Evolutionary conservation across 2,329 filamentous ascomycete species (phyloP).

Genomic region (Xylaria sp.): DNA sequence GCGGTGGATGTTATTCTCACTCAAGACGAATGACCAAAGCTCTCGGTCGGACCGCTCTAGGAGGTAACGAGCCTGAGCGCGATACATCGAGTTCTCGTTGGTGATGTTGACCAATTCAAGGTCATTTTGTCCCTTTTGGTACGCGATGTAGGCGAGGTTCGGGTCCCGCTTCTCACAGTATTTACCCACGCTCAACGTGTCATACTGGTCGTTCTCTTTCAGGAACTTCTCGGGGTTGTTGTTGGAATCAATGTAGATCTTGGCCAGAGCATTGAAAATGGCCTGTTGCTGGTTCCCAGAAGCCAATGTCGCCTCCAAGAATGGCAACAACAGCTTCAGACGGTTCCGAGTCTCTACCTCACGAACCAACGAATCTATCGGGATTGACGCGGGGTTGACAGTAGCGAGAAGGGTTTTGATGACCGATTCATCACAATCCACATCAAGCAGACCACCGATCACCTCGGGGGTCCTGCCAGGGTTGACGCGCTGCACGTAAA

Average conservation of each 20-base stretch:
- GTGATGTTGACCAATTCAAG: slow-evolving; percentile 96
- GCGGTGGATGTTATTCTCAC: slow-evolving; percentile 92
- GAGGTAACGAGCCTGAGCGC: slow-evolving; percentile 93
- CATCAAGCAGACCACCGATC: slow-evolving; percentile 89
- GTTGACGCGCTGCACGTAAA: slow-evolving; percentile 97
- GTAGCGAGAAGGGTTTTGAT: slow-evolving; percentile 90
- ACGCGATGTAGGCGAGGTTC: slow-evolving; percentile 92
- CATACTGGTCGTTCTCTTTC: slow-evolving; percentile 96
- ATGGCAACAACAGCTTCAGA: slow-evolving; percentile 91
- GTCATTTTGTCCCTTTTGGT: slow-evolving; percentile 96
- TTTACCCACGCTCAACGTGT: slow-evolving; percentile 88
- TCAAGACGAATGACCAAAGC: slow-evolving; percentile 93
- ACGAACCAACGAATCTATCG: slow-evolving; percentile 88
- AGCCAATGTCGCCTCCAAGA: slow-evolving; percentile 89
- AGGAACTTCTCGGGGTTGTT: slow-evolving; percentile 97
- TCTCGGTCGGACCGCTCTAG: slow-evolving; percentile 87
- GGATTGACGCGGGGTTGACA: slow-evolving; percentile 81
- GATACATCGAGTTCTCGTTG: slow-evolving; percentile 99
- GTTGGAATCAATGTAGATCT: slow-evolving; percentile 99
- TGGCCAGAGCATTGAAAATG: slow-evolving; percentile 94
- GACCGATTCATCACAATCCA: slow-evolving; percentile 94
- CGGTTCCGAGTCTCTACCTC: slow-evolving; percentile 97
- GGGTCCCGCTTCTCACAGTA: slow-evolving; percentile 99
- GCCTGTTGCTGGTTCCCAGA: slow-evolving; percentile 94
- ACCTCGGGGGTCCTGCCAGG: slow-evolving; percentile 88